Conservation (phyloP, 1,139 yeast species). For the Protomyces arabidopsidicola region DNA sequence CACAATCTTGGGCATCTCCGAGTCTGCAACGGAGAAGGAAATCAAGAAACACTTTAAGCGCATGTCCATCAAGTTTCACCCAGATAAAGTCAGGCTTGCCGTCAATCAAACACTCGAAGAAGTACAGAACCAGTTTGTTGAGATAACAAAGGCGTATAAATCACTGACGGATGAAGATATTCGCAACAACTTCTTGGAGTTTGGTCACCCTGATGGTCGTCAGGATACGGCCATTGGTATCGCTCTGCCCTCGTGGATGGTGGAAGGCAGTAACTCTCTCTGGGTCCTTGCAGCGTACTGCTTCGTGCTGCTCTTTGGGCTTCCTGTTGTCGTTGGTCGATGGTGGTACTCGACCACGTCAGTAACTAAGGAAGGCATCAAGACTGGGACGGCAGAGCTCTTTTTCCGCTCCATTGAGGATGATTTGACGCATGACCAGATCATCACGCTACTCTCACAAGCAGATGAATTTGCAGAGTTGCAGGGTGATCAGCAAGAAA, state of each 20-base stretch:
- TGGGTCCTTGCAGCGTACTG: conserved; percentile 64
- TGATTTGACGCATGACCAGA: conserved; percentile 52
- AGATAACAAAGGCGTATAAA: conserved; percentile 86
- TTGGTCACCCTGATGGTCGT: conserved; percentile 98
- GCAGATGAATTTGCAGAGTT: conserved; percentile 55
- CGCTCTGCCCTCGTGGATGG: conserved; percentile 87
- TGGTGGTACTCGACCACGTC: conserved; percentile 90
- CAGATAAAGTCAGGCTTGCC: conserved; percentile 70
- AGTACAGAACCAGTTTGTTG: conserved; percentile 72
- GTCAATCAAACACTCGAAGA: conserved; percentile 58
- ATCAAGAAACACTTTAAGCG: conserved; percentile 80
- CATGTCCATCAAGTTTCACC: conserved; percentile 82
- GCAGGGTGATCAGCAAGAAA: neutral
- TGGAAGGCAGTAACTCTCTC: conserved; percentile 75
- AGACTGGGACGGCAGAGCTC: conserved; percentile 66
- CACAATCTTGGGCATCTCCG: conserved; percentile 68
- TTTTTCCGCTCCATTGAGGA: conserved; percentile 69
- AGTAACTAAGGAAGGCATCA: conserved; percentile 78
- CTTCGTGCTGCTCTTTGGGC: conserved; percentile 63
- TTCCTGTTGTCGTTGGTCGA: conserved; percentile 66
- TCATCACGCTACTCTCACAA: conserved; percentile 59
- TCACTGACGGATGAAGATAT: conserved; percentile 88
- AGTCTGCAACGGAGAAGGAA: conserved; percentile 65
- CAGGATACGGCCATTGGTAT: conserved; percentile 93
- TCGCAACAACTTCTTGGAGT: conserved; percentile 72